These are phyloP conservation scores for Botrytis tulipae DNA, from an alignment of 2,329 filamentous ascomycete genomes.

Conservation along the genomic window DNA sequence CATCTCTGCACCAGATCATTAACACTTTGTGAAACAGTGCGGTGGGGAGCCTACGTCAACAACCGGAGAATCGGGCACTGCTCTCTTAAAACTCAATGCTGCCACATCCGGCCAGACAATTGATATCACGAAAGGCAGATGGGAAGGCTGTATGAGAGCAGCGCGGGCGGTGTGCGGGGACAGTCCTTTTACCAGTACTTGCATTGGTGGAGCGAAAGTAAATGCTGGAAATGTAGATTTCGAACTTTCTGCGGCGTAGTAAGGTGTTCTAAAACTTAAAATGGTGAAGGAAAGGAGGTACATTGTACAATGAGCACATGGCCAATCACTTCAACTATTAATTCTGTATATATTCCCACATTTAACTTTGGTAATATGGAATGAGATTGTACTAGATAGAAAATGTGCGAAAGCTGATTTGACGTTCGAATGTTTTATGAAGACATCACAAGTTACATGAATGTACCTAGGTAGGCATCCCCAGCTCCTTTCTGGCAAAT, in stretches of 20 bases:
- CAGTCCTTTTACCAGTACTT: slow-evolving; percentile 29
- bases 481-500: too few relatives aligned
- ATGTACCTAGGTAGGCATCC: too few relatives aligned
- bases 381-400: not conserved
- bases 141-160: slow-evolving; percentile 55
- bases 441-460: not conserved
- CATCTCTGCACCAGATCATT: not conserved
- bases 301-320: not conserved
- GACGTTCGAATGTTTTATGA: not conserved
- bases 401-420: not conserved
- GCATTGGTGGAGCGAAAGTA: slow-evolving; percentile 30
- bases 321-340: not conserved
- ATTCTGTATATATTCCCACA: not conserved
- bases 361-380: not conserved
- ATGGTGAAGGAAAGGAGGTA: not conserved
- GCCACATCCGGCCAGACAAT: slow-evolving; percentile 47
- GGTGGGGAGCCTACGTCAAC: slow-evolving; percentile 46
- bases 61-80: slow-evolving; percentile 47
- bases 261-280: not conserved
- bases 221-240: slow-evolving; percentile 31
- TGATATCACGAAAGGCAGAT: slow-evolving; percentile 51
- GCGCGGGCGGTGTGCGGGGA: slow-evolving; percentile 39
- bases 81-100: slow-evolving; percentile 48
- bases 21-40: slow-evolving; percentile 40
- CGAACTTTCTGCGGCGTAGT: slow-evolving; percentile 4